phyloP scores from a whole-genome alignment of 129 eudicot genomes.

The Chrysanthemum makinoi region DNA sequence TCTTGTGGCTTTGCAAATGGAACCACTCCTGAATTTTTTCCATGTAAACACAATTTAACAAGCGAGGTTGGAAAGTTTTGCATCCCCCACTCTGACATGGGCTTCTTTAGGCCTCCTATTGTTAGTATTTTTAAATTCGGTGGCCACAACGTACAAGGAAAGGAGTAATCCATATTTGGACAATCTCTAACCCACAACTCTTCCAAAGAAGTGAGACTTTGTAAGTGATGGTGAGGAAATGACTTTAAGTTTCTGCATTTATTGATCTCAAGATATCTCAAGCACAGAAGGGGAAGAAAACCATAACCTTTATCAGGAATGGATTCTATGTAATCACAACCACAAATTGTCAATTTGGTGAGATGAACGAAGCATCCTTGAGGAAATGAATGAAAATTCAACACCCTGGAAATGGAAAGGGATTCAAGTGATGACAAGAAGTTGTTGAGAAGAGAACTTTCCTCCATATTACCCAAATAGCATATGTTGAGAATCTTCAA shows the following conservation, averaged over 20 bases:
- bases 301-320: constrained; percentile 19
- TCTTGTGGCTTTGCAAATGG: constrained; percentile 16
- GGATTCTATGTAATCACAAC: constrained; percentile 13
- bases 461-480: not conserved
- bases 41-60: not conserved
- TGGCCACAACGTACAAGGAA: constrained; percentile 19
- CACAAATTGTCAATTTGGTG: not conserved
- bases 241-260: constrained; percentile 25
- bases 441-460: constrained; percentile 9
- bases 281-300: constrained; percentile 1
- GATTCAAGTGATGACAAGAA: constrained; percentile 17
- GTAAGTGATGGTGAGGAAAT: constrained; percentile 21
- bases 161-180: constrained; percentile 15
- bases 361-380: constrained; percentile 19
- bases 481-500: not conserved
- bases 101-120: constrained; percentile 17
- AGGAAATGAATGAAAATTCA: constrained; percentile 5
- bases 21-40: constrained; percentile 18
- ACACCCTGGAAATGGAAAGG: not conserved
- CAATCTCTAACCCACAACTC: not conserved
- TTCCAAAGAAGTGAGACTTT: constrained; percentile 16
- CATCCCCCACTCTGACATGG: constrained; percentile 18
- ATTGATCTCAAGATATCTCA: not conserved
- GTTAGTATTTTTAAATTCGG: constrained; percentile 3
- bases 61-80: constrained; percentile 22